Conservation (phyloP, 306 rosid species). For the Elaeagnus macrophylla region DNA sequence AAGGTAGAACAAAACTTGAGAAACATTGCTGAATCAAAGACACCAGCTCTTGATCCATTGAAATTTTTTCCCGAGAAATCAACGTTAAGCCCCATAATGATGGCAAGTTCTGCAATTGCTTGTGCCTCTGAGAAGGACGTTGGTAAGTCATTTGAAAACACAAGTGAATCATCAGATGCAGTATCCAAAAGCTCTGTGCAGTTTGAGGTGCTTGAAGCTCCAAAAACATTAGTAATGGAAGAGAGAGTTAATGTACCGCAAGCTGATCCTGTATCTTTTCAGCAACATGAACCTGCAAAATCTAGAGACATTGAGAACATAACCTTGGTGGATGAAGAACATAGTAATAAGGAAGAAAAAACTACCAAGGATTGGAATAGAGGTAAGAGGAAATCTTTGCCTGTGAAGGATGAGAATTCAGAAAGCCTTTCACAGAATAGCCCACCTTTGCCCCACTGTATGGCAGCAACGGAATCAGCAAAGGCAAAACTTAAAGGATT, state of each 20-base stretch:
- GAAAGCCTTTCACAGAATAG: slow-evolving; percentile 31
- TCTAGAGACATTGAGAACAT: slow-evolving; percentile 20
- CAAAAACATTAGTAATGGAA: no score
- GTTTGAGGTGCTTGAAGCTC: no score
- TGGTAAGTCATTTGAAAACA: slow-evolving; percentile 26
- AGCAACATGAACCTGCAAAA: slow-evolving; percentile 2
- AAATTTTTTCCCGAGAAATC: slow-evolving; percentile 30
- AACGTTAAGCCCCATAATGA: slow-evolving; percentile 20
- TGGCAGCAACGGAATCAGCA: slow-evolving; percentile 58
- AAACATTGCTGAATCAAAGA: slow-evolving; percentile 15
- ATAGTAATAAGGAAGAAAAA: slow-evolving; percentile 19
- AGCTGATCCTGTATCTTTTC: slow-evolving; percentile 1
- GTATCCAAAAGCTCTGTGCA: slow-evolving; percentile 16
- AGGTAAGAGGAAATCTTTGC: slow-evolving; percentile 39
- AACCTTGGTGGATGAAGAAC: slow-evolving; percentile 22
- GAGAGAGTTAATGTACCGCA: background rate
- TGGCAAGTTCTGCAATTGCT: slow-evolving; percentile 18
- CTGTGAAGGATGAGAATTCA: slow-evolving; percentile 34
- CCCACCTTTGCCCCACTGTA: slow-evolving; percentile 46
- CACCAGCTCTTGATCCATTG: slow-evolving; percentile 24
- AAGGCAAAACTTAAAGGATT: slow-evolving; percentile 51
- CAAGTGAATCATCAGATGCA: slow-evolving; percentile 12
- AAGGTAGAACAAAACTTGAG: slow-evolving; percentile 19
- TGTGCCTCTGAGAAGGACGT: slow-evolving; percentile 24
- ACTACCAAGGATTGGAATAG: slow-evolving; percentile 15